Conservation (phyloP, 2,329 filamentous ascomycete species). For the Macrophomina phaseolina region DNA sequence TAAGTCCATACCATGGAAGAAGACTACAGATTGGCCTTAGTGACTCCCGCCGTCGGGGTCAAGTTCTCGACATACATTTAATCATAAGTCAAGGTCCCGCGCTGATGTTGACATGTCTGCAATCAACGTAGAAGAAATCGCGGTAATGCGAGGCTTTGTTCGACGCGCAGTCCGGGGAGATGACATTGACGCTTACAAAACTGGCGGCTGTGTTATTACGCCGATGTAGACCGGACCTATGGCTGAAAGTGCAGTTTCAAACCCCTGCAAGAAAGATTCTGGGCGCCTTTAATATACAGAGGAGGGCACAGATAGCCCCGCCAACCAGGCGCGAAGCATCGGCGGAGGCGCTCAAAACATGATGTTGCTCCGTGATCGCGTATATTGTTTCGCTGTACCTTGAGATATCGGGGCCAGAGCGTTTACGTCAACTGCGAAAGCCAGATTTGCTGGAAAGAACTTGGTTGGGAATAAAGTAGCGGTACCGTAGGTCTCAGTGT, state of each 20-base stretch:
- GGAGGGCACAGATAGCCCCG: background rate
- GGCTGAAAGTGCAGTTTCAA: background rate
- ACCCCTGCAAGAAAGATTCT: background rate
- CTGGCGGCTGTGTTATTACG: background rate
- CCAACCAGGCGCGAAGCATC: background rate
- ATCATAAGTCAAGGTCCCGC: conserved; percentile 31
- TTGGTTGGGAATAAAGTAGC: too few relatives aligned
- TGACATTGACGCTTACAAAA: background rate
- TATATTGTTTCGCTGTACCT: background rate
- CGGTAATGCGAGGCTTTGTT: background rate
- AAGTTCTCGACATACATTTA: conserved; percentile 63
- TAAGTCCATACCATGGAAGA: conserved; percentile 31
- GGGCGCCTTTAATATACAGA: background rate
- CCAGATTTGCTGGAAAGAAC: too few relatives aligned
- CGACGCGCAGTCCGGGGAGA: background rate
- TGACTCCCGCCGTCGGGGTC: conserved; percentile 38
- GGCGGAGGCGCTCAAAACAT: background rate
- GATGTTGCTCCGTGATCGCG: background rate
- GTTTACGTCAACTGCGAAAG: too few relatives aligned
- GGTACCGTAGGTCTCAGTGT: too few relatives aligned
- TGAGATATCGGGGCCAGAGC: too few relatives aligned
- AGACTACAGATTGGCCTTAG: conserved; percentile 33
- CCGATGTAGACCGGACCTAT: background rate
- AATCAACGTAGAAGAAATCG: background rate
- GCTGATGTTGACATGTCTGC: background rate